phyloP scores from a whole-genome alignment of 129 eudicot genomes.

The Gnaphalium uliginosum region DNA sequence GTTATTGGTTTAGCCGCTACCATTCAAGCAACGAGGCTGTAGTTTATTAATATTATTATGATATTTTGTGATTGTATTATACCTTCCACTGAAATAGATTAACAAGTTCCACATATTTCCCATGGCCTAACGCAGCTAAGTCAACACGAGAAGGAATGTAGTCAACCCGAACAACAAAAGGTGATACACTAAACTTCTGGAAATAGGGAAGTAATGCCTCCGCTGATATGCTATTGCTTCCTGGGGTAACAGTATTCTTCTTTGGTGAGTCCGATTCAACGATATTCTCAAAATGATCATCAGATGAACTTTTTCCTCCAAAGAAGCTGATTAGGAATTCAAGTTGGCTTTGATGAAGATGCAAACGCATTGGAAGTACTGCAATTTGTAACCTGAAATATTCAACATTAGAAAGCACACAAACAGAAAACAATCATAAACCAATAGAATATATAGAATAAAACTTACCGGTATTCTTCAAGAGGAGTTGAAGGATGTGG shows the following conservation, averaged over 20 bases:
- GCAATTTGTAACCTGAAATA: conserved; percentile 66
- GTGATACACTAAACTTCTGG: conserved; percentile 88
- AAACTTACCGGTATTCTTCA: conserved; percentile 84
- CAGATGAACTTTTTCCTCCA: conserved; percentile 57
- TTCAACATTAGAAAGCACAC: neutral
- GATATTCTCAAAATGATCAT: conserved; percentile 36
- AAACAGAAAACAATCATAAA: conserved; percentile 1
- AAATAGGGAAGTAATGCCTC: conserved; percentile 97
- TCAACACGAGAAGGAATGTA: conserved; percentile 88
- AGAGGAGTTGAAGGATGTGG: conserved; percentile 85
- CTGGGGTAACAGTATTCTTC: conserved; percentile 25
- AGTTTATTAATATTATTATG: neutral
- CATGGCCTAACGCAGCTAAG: conserved; percentile 83
- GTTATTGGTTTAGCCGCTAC: neutral
- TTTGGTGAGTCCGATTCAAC: conserved; percentile 35
- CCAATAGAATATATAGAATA: neutral
- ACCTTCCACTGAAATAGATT: conserved; percentile 98
- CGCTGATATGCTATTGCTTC: conserved; percentile 41
- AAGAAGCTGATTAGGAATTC: conserved; percentile 82
- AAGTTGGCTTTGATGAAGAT: conserved; percentile 94
- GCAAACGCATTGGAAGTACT: conserved; percentile 80
- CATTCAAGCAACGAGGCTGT: no score
- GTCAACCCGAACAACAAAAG: conserved; percentile 74
- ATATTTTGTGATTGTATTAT: neutral
- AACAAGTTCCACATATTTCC: conserved; percentile 94